phyloP scores from a whole-genome alignment of 176 grass and related monocot species.

The Hsuehochloa calcarea region DNA sequence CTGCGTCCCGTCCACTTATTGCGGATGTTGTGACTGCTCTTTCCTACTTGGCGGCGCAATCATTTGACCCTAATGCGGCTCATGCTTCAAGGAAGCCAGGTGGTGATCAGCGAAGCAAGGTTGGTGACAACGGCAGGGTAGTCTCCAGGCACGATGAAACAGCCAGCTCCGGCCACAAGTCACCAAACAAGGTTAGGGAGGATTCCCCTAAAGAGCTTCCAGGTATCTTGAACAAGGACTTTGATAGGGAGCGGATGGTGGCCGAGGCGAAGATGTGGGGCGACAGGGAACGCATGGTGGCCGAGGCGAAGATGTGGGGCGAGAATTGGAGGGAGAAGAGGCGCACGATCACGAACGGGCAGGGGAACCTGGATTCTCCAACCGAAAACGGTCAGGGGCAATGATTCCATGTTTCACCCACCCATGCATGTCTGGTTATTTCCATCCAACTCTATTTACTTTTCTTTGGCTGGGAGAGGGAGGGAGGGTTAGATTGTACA shows the following conservation, averaged over 20 bases:
- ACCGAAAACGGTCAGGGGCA: slow-evolving; percentile 41
- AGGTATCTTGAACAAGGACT: slow-evolving; percentile 60
- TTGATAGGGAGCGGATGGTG: slow-evolving; percentile 61
- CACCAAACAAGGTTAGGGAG: slow-evolving; percentile 49
- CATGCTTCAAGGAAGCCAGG: slow-evolving; percentile 43
- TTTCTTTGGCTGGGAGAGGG: slow-evolving; percentile 27
- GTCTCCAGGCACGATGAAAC: slow-evolving; percentile 33
- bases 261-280: slow-evolving; percentile 88
- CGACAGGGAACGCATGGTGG: slow-evolving; percentile 68
- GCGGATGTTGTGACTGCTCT: slow-evolving; percentile 89
- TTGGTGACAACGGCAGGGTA: slow-evolving; percentile 34
- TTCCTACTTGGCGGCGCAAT: slow-evolving; percentile 75
- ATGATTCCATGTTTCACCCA: neutral
- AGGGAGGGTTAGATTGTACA: slow-evolving; percentile 62
- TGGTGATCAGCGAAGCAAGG: slow-evolving; percentile 37
- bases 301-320: slow-evolving; percentile 86
- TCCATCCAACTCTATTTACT: slow-evolving; percentile 40
- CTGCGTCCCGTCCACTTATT: slow-evolving; percentile 75
- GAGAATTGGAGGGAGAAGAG: slow-evolving; percentile 89
- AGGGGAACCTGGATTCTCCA: slow-evolving; percentile 47
- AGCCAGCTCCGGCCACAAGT: slow-evolving; percentile 45
- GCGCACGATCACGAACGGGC: slow-evolving; percentile 40
- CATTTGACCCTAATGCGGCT: slow-evolving; percentile 38
- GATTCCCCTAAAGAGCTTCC: slow-evolving; percentile 47
- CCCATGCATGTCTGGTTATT: slow-evolving; percentile 17